Evolutionary conservation across 495 filamentous ascomycete genomes (phyloP), one percentile per base, ranked within the genome.

Genomic region (Podospora pseudocomata): DNA sequence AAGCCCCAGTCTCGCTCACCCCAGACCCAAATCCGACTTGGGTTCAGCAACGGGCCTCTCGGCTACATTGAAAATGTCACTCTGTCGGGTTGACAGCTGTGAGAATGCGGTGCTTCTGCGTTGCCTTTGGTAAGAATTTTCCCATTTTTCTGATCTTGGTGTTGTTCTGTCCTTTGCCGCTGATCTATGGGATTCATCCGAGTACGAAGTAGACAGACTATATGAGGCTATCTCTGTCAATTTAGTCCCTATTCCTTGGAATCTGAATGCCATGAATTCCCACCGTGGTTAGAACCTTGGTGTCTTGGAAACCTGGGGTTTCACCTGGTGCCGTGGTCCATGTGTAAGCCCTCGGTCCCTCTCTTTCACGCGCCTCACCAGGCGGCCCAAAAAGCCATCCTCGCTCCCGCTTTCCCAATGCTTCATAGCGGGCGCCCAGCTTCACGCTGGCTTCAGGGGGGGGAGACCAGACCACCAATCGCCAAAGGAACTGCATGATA

Each of bases 21-120:
- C 55, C n/a, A 58, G 55, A 58, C 55, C 55, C 39, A 49, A 58
- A 58, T 26, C n/a, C n/a, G 55, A 58, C 23, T 20, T 58, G 55
- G 54, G 55, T 58, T 18, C 23, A 58, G 13, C 55, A 20, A 58
- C n/a, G 23, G 23, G 55, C n/a, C 15, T 49, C 55, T 58, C 55
- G 55, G 55, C 18, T 58, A 26, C 55, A 15, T 20, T 58, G 7
- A 15, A 9, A 26, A 58, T 58, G 55, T 58, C 55, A 58, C 55
- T 9, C 55, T 58, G n/a, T 7, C n/a, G 55, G 55, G n/a, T 58
- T 58, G 55, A 58, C 55, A 58, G 55, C 55, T 58, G 55, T 7
- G 55, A 58, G 55, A 19, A 58, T 49, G 39, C 39, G 15, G 39
- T 49, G 39, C 39, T 2, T 49, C 13, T 49, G 39, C 39, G 18